Conservation (phyloP, 2,329 filamentous ascomycete genomes). For the Fusarium globosum region DNA sequence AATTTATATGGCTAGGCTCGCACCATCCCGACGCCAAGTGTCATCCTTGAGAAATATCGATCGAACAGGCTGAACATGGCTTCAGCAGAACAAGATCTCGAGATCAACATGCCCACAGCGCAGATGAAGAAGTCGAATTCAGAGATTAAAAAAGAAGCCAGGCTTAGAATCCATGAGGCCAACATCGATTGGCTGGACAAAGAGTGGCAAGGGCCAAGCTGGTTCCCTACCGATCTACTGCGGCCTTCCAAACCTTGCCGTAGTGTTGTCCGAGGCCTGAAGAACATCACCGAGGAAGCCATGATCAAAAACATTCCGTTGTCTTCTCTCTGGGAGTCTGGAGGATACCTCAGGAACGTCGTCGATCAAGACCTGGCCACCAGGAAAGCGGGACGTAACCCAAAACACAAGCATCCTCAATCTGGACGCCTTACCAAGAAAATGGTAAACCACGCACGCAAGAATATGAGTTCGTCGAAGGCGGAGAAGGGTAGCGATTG, state of each 20-base stretch:
- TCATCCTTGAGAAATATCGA: fast-evolving
- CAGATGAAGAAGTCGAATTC: too few species aligned
- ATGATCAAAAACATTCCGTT: fast-evolving
- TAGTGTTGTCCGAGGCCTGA: not conserved
- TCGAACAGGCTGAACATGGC: not conserved
- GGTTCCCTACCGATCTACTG: not conserved
- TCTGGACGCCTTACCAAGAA: not conserved
- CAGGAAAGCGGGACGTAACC: fast-evolving
- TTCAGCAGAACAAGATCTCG: too few species aligned
- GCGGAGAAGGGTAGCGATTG: too few species aligned
- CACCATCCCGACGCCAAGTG: not conserved
- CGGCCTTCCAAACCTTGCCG: not conserved
- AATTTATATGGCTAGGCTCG: not conserved
- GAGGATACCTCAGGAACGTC: not conserved
- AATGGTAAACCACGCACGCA: not conserved
- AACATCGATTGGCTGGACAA: not conserved
- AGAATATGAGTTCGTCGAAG: too few species aligned
- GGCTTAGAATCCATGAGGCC: too few species aligned
- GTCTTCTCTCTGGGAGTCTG: not conserved
- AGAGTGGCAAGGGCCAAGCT: not conserved
- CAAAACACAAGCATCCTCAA: fast-evolving
- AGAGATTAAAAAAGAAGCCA: too few species aligned
- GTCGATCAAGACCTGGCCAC: not conserved
- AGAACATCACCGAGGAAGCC: fast-evolving
- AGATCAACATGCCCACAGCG: too few species aligned